These are phyloP conservation scores for Arthroderma sp. DNA, from an alignment of 2,329 filamentous ascomycete species.

Conservation along the genomic window DNA sequence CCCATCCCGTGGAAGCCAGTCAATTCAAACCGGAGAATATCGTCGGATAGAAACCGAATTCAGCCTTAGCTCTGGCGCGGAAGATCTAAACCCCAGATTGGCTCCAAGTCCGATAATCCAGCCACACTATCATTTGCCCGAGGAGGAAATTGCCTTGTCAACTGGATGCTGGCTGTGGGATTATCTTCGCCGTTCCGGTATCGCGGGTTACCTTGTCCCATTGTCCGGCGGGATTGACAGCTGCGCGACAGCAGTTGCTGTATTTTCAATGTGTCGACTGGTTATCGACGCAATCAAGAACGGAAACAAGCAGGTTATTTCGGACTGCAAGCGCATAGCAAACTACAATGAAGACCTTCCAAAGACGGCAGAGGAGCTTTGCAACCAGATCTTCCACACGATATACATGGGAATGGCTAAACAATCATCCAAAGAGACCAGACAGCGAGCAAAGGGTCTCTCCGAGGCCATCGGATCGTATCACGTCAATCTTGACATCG, in stretches of 20 bases:
- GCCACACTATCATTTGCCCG: slow-evolving; percentile 13
- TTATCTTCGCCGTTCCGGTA: slow-evolving; percentile 18
- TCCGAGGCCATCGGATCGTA: slow-evolving; percentile 49
- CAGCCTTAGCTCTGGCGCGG: slow-evolving; percentile 13
- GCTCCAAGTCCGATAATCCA: slow-evolving; percentile 11
- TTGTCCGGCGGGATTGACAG: slow-evolving; percentile 23
- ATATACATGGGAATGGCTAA: slow-evolving; percentile 56
- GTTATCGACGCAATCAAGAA: slow-evolving; percentile 16
- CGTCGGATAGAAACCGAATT: slow-evolving; percentile 20
- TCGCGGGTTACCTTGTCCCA: slow-evolving; percentile 20
- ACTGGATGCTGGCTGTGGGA: slow-evolving; percentile 20
- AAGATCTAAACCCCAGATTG: slow-evolving; percentile 9
- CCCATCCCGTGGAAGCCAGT: slow-evolving; percentile 19
- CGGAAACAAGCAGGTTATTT: slow-evolving; percentile 16
- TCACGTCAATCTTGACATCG: slow-evolving; percentile 61
- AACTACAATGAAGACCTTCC: slow-evolving; percentile 35
- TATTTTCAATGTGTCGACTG: slow-evolving; percentile 22
- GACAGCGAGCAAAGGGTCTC: slow-evolving; percentile 50
- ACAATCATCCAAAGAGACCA: slow-evolving; percentile 52
- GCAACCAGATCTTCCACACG: slow-evolving; percentile 44
- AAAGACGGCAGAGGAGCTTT: slow-evolving; percentile 45
- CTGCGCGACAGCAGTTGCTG: slow-evolving; percentile 19
- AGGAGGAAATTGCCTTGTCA: slow-evolving; percentile 17
- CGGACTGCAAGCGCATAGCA: slow-evolving; percentile 21
- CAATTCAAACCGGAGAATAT: slow-evolving; percentile 14